A percentile compares a stretch with the other conserved stretches of the same genome.
Evolutionary conservation across 441 rosid species (phyloP).

Genomic region (Cnidoscolus chayamansa): DNA sequence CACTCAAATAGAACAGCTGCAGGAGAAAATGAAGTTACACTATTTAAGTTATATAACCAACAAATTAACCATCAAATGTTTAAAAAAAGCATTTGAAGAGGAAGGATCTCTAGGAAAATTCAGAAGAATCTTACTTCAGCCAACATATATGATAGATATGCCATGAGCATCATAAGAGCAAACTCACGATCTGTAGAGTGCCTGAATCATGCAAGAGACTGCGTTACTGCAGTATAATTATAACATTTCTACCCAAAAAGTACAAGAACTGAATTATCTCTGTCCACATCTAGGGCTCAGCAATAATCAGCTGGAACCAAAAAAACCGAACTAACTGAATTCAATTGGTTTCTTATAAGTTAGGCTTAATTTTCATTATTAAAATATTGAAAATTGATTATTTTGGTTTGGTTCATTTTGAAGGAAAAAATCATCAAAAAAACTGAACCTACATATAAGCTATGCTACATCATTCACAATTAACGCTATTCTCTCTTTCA

Average conservation of each 20-base stretch:
- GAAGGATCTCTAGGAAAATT: conserved; percentile 11
- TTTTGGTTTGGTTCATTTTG: no score
- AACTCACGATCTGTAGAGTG: conserved; percentile 94
- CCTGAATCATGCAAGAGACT: conserved; percentile 44
- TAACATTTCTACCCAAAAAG: not conserved
- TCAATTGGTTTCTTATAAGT: no score
- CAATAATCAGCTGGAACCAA: no score
- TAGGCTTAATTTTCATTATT: no score
- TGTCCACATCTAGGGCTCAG: not conserved
- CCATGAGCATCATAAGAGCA: conserved; percentile 92
- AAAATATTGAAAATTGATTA: no score
- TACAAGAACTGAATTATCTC: not conserved
- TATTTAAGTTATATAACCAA: conserved; percentile 5
- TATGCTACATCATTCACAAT: no score
- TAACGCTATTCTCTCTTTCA: no score
- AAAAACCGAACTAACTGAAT: no score
- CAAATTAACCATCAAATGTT: not conserved
- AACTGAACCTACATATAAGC: no score
- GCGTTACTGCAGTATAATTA: not conserved
- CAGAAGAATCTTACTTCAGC: conserved; percentile 65
- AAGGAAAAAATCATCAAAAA: no score
- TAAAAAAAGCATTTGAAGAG: conserved; percentile 2
- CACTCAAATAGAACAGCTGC: conserved; percentile 85
- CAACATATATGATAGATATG: conserved; percentile 89
- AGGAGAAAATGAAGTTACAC: conserved; percentile 16